phyloP scores from a whole-genome alignment of 2,329 filamentous ascomycete species.

The Scorias spongiosa region DNA sequence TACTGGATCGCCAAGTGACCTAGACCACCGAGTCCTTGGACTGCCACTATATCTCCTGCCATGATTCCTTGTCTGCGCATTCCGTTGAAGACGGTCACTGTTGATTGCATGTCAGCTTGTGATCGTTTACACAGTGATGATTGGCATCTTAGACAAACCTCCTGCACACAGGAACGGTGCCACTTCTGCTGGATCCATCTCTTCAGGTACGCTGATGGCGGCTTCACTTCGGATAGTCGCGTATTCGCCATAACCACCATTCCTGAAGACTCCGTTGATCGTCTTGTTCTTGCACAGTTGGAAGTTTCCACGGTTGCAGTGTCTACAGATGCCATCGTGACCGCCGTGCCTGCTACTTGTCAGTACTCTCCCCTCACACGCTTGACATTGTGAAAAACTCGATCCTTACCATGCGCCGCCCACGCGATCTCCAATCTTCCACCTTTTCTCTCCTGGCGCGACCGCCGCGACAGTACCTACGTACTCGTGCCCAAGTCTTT shows the following conservation, averaged over 20 bases:
- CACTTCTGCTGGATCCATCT: slow-evolving; percentile 30
- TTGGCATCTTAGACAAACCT: too few relatives aligned
- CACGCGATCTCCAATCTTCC: slow-evolving; percentile 50
- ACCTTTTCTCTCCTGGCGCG: slow-evolving; percentile 40
- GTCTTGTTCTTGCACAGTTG: slow-evolving; percentile 51
- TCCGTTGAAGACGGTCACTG: slow-evolving; percentile 37
- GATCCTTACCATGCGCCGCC: slow-evolving; percentile 42
- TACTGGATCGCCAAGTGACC: slow-evolving; percentile 38
- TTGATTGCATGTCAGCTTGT: too few relatives aligned
- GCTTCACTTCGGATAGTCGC: slow-evolving; percentile 45
- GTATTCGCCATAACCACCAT: slow-evolving; percentile 53
- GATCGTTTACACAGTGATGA: too few relatives aligned
- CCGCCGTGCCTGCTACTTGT: slow-evolving; percentile 37
- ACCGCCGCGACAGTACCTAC: slow-evolving; percentile 50
- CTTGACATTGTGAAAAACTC: background rate
- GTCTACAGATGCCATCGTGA: slow-evolving; percentile 44
- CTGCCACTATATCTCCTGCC: slow-evolving; percentile 31
- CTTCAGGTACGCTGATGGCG: slow-evolving; percentile 34
- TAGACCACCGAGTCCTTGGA: slow-evolving; percentile 35
- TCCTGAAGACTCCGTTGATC: slow-evolving; percentile 49
- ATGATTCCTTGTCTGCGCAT: slow-evolving; percentile 34
- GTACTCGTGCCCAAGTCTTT: slow-evolving; percentile 47
- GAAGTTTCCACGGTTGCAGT: slow-evolving; percentile 48
- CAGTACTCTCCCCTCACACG: background rate
- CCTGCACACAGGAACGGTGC: slow-evolving; percentile 35